Conservation (phyloP, 2,329 filamentous ascomycete genomes). For the Fusarium abutilonis region DNA sequence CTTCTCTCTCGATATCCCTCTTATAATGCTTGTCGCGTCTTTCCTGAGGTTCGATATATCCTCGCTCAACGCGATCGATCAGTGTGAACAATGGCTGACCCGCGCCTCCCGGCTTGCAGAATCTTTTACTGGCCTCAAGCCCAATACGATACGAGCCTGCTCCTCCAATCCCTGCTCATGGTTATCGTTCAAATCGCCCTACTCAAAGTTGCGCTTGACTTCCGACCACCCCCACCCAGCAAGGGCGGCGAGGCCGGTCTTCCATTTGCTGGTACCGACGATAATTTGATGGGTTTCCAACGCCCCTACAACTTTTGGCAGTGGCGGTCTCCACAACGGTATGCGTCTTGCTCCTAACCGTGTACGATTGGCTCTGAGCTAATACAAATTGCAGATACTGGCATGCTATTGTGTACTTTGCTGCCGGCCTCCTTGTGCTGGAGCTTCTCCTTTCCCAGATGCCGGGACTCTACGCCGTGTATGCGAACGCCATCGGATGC, state of each 20-base stretch:
- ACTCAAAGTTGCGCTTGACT: conserved; percentile 74
- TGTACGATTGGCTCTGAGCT: not conserved
- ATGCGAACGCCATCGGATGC: conserved; percentile 75
- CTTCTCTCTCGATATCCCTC: conserved; percentile 75
- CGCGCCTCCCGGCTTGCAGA: conserved; percentile 51
- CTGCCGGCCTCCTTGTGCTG: conserved; percentile 66
- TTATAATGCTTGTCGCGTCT: conserved; percentile 77
- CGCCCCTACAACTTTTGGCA: conserved; percentile 85
- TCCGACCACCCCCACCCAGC: conserved; percentile 68
- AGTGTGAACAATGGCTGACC: conserved; percentile 31
- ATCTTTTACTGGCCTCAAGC: conserved; percentile 77
- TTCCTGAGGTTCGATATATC: conserved; percentile 64
- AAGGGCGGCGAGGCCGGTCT: conserved; percentile 68
- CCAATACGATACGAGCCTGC: conserved; percentile 69
- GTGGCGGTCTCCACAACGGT: conserved; percentile 77
- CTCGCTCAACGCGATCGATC: not conserved
- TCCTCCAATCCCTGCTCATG: conserved; percentile 73
- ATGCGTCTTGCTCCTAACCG: conserved; percentile 44
- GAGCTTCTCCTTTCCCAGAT: conserved; percentile 74
- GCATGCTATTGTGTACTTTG: conserved; percentile 77
- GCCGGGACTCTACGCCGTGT: conserved; percentile 67
- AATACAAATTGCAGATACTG: conserved; percentile 68
- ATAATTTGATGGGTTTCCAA: conserved; percentile 52
- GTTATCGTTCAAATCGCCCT: conserved; percentile 70
- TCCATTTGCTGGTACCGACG: conserved; percentile 68